A percentile compares a stretch with the other conserved stretches of the same genome.
Conservation (phyloP, 139 green algal genomes). For the Limnomonas spitsbergensis region DNA sequence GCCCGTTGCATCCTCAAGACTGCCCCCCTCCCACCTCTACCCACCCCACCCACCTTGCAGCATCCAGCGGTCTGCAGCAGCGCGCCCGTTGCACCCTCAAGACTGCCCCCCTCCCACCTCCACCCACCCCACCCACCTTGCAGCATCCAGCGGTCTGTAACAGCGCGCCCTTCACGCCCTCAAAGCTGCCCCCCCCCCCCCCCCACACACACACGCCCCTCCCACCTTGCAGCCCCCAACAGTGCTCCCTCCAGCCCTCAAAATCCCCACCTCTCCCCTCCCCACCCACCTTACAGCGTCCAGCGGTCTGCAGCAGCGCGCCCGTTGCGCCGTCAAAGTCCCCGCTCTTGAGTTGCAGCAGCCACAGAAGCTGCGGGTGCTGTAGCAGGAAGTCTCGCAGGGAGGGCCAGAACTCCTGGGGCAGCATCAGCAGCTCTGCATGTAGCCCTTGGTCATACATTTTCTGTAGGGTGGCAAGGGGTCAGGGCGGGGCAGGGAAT, state of each 20-base stretch:
- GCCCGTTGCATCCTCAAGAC: conserved; percentile 8
- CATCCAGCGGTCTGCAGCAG: too few species aligned
- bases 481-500: too few species aligned
- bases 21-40: neutral
- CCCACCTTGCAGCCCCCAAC: too few species aligned
- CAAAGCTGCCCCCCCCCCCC: too few species aligned
- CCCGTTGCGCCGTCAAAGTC: conserved; percentile 14
- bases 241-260: neutral
- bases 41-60: neutral
- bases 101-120: neutral
- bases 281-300: conserved; percentile 1
- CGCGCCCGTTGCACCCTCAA: conserved; percentile 9
- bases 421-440: conserved; percentile 39
- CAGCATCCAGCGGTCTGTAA: too few species aligned
- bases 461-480: too few species aligned
- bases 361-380: conserved; percentile 28
- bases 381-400: conserved; percentile 33
- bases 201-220: too few species aligned
- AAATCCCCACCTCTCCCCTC: neutral
- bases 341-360: conserved; percentile 23
- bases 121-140: too few species aligned
- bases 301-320: conserved; percentile 20
- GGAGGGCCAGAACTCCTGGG: conserved; percentile 23
- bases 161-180: neutral
- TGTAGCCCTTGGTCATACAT: conserved; percentile 24